Base-by-base conservation (phyloP, 352 stramenopile species). In the Globisporangium abappressorium region DNA sequence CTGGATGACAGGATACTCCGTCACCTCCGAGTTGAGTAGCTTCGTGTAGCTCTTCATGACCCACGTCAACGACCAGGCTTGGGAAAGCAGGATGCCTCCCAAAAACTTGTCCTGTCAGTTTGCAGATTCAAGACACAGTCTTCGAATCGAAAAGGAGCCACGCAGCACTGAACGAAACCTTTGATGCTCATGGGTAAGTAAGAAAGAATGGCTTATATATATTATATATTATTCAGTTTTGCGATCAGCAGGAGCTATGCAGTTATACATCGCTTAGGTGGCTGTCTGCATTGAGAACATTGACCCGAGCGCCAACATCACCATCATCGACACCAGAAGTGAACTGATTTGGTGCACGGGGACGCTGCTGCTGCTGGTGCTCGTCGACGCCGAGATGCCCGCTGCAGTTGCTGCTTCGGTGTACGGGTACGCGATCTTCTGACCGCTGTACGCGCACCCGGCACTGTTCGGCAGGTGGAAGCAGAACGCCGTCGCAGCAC, bases 381-480 rank as follows among this genome's bases (percentile, higher is more conserved):
- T 49, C 15, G 47, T 26, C 2, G 47, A 26, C 18, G 47, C 47
- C 7, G 47, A 54, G 20, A 54, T 28, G 7, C n/a, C 20, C 22
- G 4, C 38, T 20, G 57, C 6, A 11, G 65, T 55, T 2, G 60
- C 33, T 5, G 47, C 57, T 1, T 63, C n/a, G 9, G 66, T 62
- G 62, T 74, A 76, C 34, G 62, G 57, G 36, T 79, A 51, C 15
- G 58, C 62, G 51, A 76, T 68, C n/a, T 68, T 70, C 41, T 78
- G 71, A 11, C 54, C 62, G 6, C 46, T 51, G 57, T 78, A 81
- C 26, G 59, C 70, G 58, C 76, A 83, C 24, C 51, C 46, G 2
- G 72, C 71, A 36, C 62, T 72, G 22, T 61, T 79, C 5, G 72
- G 70, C 5, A 84, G 49, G 64, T 81, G 78, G 3, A 82, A n/a